phyloP scores from a whole-genome alignment of 495 filamentous ascomycete genomes.

The Neurospora sp. region DNA sequence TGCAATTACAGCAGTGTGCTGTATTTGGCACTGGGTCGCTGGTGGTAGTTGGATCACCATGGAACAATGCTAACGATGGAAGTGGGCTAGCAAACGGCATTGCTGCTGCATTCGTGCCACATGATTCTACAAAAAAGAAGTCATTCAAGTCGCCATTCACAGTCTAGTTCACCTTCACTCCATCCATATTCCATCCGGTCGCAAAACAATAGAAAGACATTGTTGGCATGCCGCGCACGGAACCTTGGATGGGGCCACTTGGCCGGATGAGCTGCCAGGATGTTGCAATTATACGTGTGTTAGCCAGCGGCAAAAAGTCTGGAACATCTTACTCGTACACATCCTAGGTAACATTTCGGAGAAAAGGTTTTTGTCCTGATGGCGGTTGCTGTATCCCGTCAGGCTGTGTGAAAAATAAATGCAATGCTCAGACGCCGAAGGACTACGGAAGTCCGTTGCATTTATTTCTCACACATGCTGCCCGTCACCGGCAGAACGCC shows the following conservation, averaged over 20 bases:
- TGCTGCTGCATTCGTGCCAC: background rate
- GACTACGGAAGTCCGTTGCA: too few relatives aligned
- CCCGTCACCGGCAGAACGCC: background rate
- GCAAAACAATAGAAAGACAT: background rate
- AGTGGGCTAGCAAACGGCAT: background rate
- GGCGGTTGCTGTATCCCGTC: background rate
- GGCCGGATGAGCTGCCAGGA: background rate
- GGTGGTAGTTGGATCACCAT: background rate
- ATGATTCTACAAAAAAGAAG: background rate
- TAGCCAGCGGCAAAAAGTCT: background rate
- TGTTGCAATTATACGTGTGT: background rate
- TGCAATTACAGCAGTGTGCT: background rate
- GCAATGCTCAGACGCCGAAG: too few relatives aligned
- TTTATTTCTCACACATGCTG: too few relatives aligned
- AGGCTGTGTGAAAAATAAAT: too few relatives aligned
- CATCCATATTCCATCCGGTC: background rate
- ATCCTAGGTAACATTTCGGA: background rate
- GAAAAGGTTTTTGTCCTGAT: background rate
- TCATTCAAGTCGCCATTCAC: background rate
- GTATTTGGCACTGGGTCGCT: background rate
- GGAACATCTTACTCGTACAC: background rate
- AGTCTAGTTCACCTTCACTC: background rate
- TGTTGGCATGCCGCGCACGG: background rate
- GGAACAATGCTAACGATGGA: background rate
- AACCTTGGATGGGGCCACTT: background rate